Conservation (phyloP, 371 early-diverging fungal species). For the Cokeromyces recurvatus region DNA sequence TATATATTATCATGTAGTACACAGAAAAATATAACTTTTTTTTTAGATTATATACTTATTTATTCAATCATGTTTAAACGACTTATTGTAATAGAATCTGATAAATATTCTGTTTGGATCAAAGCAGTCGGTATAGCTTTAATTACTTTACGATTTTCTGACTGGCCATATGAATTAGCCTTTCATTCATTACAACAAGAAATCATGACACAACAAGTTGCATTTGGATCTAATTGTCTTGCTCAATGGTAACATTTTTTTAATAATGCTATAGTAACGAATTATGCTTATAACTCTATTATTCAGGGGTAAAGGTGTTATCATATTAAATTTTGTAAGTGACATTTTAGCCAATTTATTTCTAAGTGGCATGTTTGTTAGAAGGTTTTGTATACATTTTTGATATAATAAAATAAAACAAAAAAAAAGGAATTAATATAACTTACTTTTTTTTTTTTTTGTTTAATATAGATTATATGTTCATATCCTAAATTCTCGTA, state of each 20-base stretch:
- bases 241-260: constrained; percentile 22
- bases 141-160: constrained; percentile 35
- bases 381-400: too few species aligned
- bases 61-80: constrained; percentile 42
- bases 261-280: not conserved
- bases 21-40: not conserved
- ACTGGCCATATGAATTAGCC: constrained; percentile 44
- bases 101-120: constrained; percentile 29
- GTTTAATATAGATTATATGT: constrained; percentile 35
- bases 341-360: constrained; percentile 38
- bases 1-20: not conserved
- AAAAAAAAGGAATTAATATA: not conserved
- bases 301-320: constrained; percentile 37
- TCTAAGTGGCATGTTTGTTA: constrained; percentile 46
- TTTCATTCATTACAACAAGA: constrained; percentile 21
- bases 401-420: constrained; percentile 4
- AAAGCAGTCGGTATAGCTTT: constrained; percentile 26
- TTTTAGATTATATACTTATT: constrained; percentile 25
- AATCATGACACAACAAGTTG: constrained; percentile 20
- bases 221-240: constrained; percentile 27
- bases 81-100: constrained; percentile 31
- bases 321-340: constrained; percentile 39
- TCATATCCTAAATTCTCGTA: constrained; percentile 27
- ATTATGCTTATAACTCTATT: too few species aligned
- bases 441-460: not conserved